Percentiles rank a stretch among this genome's conserved stretches.
Conservation (phyloP, 768 basidiomycete genomes). For the Phanerochaete carnosa region DNA sequence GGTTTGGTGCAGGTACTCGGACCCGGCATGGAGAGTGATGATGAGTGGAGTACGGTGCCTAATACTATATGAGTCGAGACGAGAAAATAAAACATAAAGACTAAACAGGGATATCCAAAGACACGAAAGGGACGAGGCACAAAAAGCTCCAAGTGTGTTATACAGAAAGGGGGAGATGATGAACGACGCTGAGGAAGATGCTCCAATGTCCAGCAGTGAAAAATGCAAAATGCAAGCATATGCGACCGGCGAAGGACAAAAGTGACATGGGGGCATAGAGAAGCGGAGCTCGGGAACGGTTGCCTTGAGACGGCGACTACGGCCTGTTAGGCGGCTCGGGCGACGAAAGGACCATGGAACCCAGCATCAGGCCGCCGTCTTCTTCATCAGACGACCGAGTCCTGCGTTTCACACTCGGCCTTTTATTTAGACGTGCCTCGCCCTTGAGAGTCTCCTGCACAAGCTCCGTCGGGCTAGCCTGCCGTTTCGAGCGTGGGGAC, state of each 20-base stretch:
- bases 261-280: background rate
- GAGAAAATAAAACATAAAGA: background rate
- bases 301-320: background rate
- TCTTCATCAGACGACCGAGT: constrained; percentile 22
- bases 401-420: constrained; percentile 62
- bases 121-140: background rate
- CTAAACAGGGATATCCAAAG: background rate
- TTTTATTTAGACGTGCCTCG: constrained; percentile 53
- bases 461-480: constrained; percentile 70
- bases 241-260: background rate
- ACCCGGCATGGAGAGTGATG: background rate
- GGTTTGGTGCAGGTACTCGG: constrained; percentile 1
- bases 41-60: constrained; percentile 4
- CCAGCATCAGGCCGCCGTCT: background rate
- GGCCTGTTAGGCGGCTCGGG: background rate
- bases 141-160: background rate
- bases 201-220: background rate
- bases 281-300: background rate
- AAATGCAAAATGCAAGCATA: background rate
- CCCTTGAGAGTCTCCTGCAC: constrained; percentile 58
- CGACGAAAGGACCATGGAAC: background rate
- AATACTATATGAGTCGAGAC: background rate
- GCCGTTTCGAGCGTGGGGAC: constrained; percentile 51
- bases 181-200: background rate
- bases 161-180: background rate